Evolutionary conservation across 2,329 filamentous ascomycete species (phyloP).

Genomic region (Cordyceps farinosa): DNA sequence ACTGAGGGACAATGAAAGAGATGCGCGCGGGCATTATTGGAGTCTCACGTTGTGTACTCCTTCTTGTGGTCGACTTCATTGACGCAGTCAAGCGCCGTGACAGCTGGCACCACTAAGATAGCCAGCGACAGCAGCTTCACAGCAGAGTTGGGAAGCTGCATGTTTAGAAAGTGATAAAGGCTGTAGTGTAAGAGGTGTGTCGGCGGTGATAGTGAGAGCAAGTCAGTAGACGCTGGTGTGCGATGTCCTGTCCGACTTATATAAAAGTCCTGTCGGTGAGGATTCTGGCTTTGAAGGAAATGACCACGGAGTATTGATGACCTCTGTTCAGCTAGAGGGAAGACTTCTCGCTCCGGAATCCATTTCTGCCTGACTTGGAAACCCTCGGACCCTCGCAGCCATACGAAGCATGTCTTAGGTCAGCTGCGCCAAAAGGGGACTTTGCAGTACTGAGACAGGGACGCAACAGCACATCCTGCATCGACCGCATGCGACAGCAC

Average conservation of each 20-base stretch:
- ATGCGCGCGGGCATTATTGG: background rate
- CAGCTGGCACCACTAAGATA: background rate
- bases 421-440: background rate
- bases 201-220: background rate
- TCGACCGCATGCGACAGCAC: no score
- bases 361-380: background rate
- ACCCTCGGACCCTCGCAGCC: background rate
- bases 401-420: background rate
- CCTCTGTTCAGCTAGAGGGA: background rate
- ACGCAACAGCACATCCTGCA: no score
- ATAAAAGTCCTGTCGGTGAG: background rate
- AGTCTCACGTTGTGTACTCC: background rate
- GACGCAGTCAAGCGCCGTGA: background rate
- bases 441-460: no score
- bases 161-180: background rate
- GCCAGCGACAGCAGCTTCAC: background rate
- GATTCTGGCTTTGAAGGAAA: background rate
- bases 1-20: background rate
- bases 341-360: background rate
- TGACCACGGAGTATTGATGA: background rate
- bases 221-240: background rate
- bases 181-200: background rate
- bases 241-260: background rate
- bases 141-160: background rate
- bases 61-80: background rate